Base-by-base conservation (phyloP, 2,329 filamentous ascomycete genomes). In the Botryosphaeria dothidea region DNA sequence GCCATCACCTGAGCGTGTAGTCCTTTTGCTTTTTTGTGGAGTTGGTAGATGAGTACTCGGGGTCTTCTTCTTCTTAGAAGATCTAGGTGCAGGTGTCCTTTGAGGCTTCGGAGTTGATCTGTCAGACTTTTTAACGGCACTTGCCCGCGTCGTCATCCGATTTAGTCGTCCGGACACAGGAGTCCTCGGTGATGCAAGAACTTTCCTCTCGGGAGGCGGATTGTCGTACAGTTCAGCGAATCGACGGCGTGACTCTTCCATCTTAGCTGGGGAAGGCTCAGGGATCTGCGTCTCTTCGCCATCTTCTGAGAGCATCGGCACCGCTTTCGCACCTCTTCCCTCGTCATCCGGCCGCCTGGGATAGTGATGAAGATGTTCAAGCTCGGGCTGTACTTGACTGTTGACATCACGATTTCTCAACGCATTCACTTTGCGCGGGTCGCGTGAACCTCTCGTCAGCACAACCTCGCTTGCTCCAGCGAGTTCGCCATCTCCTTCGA, bases 231-330 rank as follows among this genome's bases (percentile, higher is more conserved):
- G 45, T 23, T 61, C 34, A 8, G 65, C 21, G 21, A 65, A 48
- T n/a, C 65, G 62, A 23, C 62, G 62, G 3, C 57, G 34, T 36
- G 64, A 63, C 43, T 66, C 57, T 13, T 38, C 11, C 51, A 31
- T 66, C 36, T 56, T 54, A 15, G 8, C 31, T 34, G 63, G 46
- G 19, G 63, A 60, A n/a, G 19, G 36, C 19, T 63, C 49, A n/a
- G 29, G 56, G 34, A 43, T 43, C 11, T 19, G 19, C 17, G 48
- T 29, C 31, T 60, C 65, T 38, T 66, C 65, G 17, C 65, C 62
- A 29, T 62, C 63, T 34, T 66, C 65, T 43, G 46, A 45, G 7
- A 62, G 45, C 15, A 65, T 34, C 3, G 57, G 31, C 4, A 62
- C 52, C 13, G 38, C 46, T 49, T 66, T 52, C 4, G 65, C 61